Base-by-base conservation (phyloP, 176 grass and related monocot species). In the Rhynchospora pubera region DNA sequence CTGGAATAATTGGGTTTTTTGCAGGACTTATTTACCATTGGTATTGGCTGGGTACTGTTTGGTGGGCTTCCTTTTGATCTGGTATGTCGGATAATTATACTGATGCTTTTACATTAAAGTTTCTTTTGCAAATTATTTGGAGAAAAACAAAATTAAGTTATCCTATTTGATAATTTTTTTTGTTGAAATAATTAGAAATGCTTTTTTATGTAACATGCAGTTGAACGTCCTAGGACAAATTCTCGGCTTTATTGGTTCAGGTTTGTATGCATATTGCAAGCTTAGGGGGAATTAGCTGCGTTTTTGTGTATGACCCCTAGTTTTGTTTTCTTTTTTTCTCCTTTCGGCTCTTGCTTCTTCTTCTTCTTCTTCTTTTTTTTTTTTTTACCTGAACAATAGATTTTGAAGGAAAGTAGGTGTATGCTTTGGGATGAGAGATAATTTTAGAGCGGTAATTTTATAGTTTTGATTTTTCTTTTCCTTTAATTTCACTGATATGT, bases 231-330 rank as follows among this genome's bases (percentile, higher is more conserved):
- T 99, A 14, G 97, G 97, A 0, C 97, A 99, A 91, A 80, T 89
- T 13, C 88, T 99, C 23, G 93, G 93, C 63, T 99, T 99, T 75
- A 57, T 90, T 3, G 97, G 97, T 21, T 99, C 97, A 55, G 97
- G 97, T 43, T 83, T 93, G 22, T 99, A 99, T 44, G 97, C 97
- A 21, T 99, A 99, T 84, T 96, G 89, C 91, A 99, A 99, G 80
- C 84, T 96, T 80, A 99, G 69, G 86, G 93, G 93, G 47, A 96
- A 93, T 83, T 99, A 91, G 85, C 65, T 56, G 5, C 34, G 48
- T 52, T 63, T 78, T 65, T 30, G 18, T 47, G 24, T 15, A 70
- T 44, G 12, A 26, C 21, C 58, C 57, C 79, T 5, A 13, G 14
- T 5, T 15, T 15, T 15, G 14, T 18, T 7, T 18, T n/a, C 1